Base-by-base conservation (phyloP, 1,139 yeast species). In the Nakaseomyces kungkrabaensis region DNA sequence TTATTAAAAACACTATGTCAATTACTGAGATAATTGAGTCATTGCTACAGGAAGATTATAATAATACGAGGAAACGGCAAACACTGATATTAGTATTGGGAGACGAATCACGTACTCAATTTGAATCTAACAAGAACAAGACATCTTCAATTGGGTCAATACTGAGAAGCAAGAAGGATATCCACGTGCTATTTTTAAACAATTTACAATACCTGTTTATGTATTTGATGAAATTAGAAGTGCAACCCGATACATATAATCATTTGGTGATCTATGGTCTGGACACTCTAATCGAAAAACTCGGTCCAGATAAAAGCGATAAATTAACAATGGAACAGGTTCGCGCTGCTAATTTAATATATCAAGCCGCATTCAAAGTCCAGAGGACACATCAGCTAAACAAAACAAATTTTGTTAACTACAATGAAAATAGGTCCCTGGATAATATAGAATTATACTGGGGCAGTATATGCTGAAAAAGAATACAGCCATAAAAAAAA, bases 181-280 rank as follows among this genome's bases (percentile, higher is more conserved):
- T 65, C n/a, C 53, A 61, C 25, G 52, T 67, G 5, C 43, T 68
- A 5, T 60, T 65, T 48, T 49, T 67, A 22, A 59, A 56, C 43
- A 58, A 60, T 9, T 44, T 60, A 22, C 67, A 62, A 51, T 60
- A 61, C 45, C 47, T 68, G 26, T 59, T 62, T 43, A 67, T 68
- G 59, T 66, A 61, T 48, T 45, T 68, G 46, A 62, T 65, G 48
- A 60, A 64, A 47, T 50, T 65, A 17, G 67, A 66, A 49, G 47
- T 36, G 11, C 34, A 25, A 13, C 44, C 44, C 7, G 44, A 41
- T 34, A 10, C 44, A 1, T 62, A 59, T 40, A 52, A 56, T 37
- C 49, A 54, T 34, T 48, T 65, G 41, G 51, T 63, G 22, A 48
- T 65, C 3, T 58, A 54, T 47, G 68, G 68, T 6, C 49, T 65